These are phyloP conservation scores for Inga oerstediana DNA, from an alignment of 306 rosid species.

Conservation along the genomic window DNA sequence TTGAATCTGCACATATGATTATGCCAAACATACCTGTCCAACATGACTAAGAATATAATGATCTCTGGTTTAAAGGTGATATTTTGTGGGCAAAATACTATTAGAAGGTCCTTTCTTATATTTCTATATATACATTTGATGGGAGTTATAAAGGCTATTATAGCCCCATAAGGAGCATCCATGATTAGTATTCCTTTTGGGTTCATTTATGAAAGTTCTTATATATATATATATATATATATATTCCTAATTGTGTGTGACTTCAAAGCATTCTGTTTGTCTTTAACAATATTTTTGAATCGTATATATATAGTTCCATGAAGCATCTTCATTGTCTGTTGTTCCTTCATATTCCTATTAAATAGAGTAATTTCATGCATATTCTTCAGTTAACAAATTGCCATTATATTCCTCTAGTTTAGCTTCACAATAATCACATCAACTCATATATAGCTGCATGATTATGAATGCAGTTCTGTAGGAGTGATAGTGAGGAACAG, in stretches of 20 bases:
- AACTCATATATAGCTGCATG: neutral
- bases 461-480: slow-evolving; percentile 3
- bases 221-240: too few species aligned
- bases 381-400: too few species aligned
- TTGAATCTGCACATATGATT: too few species aligned
- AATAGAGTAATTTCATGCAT: too few species aligned
- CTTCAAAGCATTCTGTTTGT: neutral
- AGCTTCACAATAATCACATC: neutral
- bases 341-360: too few species aligned
- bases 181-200: neutral
- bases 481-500: neutral
- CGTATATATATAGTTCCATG: neutral
- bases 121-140: neutral
- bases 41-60: too few species aligned
- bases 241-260: neutral
- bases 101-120: too few species aligned
- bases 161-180: neutral
- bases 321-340: too few species aligned
- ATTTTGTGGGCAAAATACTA: too few species aligned
- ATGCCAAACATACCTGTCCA: too few species aligned
- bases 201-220: neutral
- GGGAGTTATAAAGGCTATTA: neutral
- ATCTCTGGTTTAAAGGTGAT: too few species aligned
- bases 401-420: too few species aligned
- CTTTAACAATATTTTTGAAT: neutral